phyloP scores from a whole-genome alignment of 2,329 filamentous ascomycete genomes.

The Aureobasidium subglaciale region DNA sequence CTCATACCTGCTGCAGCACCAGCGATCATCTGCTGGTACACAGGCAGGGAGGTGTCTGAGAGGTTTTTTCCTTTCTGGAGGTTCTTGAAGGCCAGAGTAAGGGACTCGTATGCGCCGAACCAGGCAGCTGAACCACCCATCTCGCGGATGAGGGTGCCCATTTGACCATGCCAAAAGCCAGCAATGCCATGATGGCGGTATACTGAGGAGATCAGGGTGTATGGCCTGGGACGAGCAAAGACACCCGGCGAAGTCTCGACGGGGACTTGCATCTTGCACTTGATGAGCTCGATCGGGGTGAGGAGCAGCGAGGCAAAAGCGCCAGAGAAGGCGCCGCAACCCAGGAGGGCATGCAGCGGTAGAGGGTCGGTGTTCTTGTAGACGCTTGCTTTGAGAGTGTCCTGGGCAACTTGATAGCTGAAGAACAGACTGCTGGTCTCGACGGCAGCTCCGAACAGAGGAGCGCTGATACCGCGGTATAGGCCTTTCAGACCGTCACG shows the following conservation, averaged over 20 bases:
- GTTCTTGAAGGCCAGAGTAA: conserved; percentile 60
- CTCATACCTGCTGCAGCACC: conserved; percentile 83
- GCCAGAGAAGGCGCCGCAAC: conserved; percentile 79
- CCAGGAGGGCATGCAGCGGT: conserved; percentile 66
- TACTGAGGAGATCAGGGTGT: conserved; percentile 68
- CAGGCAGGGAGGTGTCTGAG: conserved; percentile 51
- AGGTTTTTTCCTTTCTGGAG: conserved; percentile 28
- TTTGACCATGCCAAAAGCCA: conserved; percentile 92
- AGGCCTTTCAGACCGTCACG: conserved; percentile 73
- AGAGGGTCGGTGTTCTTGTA: conserved; percentile 51
- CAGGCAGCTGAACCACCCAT: conserved; percentile 89
- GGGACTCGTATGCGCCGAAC: conserved; percentile 87
- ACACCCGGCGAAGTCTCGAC: conserved; percentile 24
- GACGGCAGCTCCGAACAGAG: conserved; percentile 80
- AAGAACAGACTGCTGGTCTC: conserved; percentile 92
- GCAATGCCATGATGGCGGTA: conserved; percentile 73
- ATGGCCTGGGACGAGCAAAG: conserved; percentile 51
- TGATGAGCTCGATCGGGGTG: conserved; percentile 93
- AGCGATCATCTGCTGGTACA: conserved; percentile 82
- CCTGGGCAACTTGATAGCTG: conserved; percentile 42
- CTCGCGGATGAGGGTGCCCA: conserved; percentile 89
- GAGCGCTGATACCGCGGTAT: conserved; percentile 89
- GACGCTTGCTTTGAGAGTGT: conserved; percentile 57
- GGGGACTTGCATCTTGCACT: conserved; percentile 89
- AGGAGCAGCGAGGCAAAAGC: conserved; percentile 84